Evolutionary conservation across 495 filamentous ascomycete genomes (phyloP).

Genomic region (Aspergillus nidulans): DNA sequence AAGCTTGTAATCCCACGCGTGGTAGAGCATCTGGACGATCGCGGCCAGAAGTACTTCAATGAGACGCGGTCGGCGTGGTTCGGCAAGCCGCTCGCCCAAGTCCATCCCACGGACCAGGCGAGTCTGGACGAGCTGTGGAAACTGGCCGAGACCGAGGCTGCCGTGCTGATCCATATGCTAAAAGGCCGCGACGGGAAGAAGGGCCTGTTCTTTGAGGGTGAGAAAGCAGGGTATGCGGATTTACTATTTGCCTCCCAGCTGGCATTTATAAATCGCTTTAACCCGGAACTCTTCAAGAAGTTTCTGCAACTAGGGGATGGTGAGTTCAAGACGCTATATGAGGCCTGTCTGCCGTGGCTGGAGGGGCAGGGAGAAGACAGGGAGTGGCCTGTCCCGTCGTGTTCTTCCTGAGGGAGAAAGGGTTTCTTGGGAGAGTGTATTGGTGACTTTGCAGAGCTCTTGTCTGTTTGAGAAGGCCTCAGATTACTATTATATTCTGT

Average conservation of each 20-base stretch:
- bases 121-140: constrained; percentile 12
- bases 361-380: constrained; percentile 31
- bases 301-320: constrained; percentile 20
- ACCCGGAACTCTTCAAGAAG: constrained; percentile 18
- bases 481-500: too few species aligned
- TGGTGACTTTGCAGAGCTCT: neutral
- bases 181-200: constrained; percentile 26
- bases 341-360: constrained; percentile 29
- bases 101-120: constrained; percentile 8
- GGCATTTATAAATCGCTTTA: constrained; percentile 23
- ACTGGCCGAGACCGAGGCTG: constrained; percentile 13
- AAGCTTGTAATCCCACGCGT: constrained; percentile 23
- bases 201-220: constrained; percentile 28
- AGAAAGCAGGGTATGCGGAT: constrained; percentile 27
- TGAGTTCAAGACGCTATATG: constrained; percentile 22
- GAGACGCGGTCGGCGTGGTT: constrained; percentile 22
- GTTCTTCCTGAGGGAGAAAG: neutral
- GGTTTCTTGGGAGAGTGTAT: neutral
- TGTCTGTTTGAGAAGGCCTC: too few species aligned
- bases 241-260: constrained; percentile 15
- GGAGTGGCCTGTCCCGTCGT: constrained; percentile 26
- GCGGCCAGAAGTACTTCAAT: constrained; percentile 26
- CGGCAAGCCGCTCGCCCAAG: constrained; percentile 25
- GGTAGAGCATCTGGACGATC: constrained; percentile 20
- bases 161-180: constrained; percentile 18